A percentile compares a stretch with the other conserved stretches of the same genome.
Conservation (phyloP, 2,329 filamentous ascomycete species). For the Nothopassalora personata region DNA sequence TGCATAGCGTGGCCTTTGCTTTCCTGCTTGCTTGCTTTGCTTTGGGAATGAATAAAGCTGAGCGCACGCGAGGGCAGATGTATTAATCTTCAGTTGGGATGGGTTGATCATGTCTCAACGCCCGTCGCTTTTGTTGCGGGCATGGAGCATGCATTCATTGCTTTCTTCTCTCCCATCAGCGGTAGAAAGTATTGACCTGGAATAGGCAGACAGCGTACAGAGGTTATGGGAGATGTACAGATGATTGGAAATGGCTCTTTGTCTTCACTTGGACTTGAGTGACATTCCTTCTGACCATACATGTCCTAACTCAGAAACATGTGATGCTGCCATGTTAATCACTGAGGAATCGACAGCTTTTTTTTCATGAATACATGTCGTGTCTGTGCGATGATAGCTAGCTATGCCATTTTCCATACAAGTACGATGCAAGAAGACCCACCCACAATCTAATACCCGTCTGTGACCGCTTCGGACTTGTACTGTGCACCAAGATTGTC, state of each 20-base stretch:
- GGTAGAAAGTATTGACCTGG: not conserved
- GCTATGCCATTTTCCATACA: not conserved
- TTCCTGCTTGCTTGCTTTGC: not conserved
- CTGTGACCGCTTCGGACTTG: not conserved
- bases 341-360: not conserved
- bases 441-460: not conserved
- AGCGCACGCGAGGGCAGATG: not conserved
- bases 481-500: not conserved
- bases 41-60: not conserved
- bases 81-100: not conserved
- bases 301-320: no score
- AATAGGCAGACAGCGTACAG: not conserved
- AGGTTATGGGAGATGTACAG: not conserved
- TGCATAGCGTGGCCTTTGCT: slow-evolving; percentile 2
- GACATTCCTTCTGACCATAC: no score
- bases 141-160: not conserved
- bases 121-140: not conserved
- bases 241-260: not conserved
- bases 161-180: not conserved
- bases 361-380: no score
- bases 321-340: not conserved
- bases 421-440: not conserved
- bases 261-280: not conserved
- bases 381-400: no score
- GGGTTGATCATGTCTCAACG: not conserved